These are phyloP conservation scores for Apiospora marii DNA, from an alignment of 2,329 filamentous ascomycete species.

Conservation along the genomic window DNA sequence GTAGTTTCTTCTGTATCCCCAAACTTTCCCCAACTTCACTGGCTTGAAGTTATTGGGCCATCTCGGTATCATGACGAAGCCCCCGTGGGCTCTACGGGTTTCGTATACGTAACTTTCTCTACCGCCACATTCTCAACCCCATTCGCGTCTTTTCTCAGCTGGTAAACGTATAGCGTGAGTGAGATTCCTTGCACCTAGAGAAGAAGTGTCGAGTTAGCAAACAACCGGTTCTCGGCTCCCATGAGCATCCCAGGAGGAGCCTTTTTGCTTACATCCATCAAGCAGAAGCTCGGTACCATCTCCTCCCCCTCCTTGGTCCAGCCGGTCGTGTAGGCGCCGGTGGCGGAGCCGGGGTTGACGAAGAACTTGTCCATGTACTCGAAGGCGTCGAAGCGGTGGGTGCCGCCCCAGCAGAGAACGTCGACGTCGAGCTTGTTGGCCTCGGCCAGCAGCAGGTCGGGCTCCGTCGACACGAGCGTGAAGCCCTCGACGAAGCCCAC, in stretches of 20 bases:
- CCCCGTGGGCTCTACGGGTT: constrained; percentile 69
- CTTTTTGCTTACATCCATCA: constrained; percentile 86
- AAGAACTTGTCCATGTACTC: constrained; percentile 81
- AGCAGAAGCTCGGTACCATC: constrained; percentile 87
- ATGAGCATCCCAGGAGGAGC: no score
- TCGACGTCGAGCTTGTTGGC: constrained; percentile 74
- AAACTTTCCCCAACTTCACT: not conserved
- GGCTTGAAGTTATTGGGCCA: not conserved
- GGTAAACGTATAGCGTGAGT: constrained; percentile 93
- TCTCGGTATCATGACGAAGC: constrained; percentile 51
- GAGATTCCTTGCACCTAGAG: constrained; percentile 91
- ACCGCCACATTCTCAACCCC: constrained; percentile 82
- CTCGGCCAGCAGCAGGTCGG: constrained; percentile 71
- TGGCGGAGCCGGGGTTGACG: constrained; percentile 73
- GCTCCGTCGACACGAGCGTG: constrained; percentile 71
- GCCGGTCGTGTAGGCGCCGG: constrained; percentile 67
- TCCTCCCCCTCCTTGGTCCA: constrained; percentile 71
- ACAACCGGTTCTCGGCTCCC: not conserved
- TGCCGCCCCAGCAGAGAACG: constrained; percentile 74
- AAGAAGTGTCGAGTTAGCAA: constrained; percentile 20
- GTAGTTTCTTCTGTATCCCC: constrained; percentile 21
- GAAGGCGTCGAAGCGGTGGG: constrained; percentile 73
- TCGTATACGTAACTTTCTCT: constrained; percentile 87
- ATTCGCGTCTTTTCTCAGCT: constrained; percentile 78
- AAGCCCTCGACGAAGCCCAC: constrained; percentile 75